Base-by-base conservation (phyloP, 2,329 filamentous ascomycete genomes). In the Stemphylium beticola region DNA sequence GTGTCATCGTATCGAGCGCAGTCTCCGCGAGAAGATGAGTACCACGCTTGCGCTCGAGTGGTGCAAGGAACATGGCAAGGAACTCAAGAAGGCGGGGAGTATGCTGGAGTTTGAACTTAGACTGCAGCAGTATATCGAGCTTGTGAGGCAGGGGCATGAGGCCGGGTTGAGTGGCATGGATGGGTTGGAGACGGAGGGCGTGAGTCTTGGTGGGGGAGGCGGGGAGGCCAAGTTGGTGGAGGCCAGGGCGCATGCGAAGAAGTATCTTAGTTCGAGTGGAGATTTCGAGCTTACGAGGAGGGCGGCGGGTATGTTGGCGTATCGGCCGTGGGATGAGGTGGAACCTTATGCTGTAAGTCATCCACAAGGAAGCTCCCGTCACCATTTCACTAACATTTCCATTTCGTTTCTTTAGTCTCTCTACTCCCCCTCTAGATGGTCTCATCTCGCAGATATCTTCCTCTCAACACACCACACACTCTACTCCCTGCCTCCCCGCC, bases 1-100 rank as follows among this genome's bases (percentile, higher is more conserved):
- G 65, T 93, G 93, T 79, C 88, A 88, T 57, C 84, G 83, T 54
- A 92, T 98, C 62, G 87, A 91, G 55, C 83, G 87, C 65, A 90
- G 88, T 57, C 77, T 99, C 56, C 79, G 85, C 38, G 82, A 82
- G 34, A 68, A 71, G 14, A 87, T 88, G 29, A 90, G 87, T 64
- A 89, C 93, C 4, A 82, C 83, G 32, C 90, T 96, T 66, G 93
- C 92, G 18, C 76, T 99, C 49, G 85, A 86, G 11, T 99, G 95
- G 95, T 97, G 95, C 74, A 85, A 83, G 14, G 93, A 98, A 68
- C 96, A 97, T 76, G 95, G 96, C 76, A 93, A 93, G 68, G 90
- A 93, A 59, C 78, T 99, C 55, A 90, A 92, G 71, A 96, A 95
- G 81, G 89, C 91, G 76, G 88, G 91, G 83, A 92, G 88, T 68